Conservation (phyloP, 2,329 filamentous ascomycete genomes). For the Trichoderma pleuroti region DNA sequence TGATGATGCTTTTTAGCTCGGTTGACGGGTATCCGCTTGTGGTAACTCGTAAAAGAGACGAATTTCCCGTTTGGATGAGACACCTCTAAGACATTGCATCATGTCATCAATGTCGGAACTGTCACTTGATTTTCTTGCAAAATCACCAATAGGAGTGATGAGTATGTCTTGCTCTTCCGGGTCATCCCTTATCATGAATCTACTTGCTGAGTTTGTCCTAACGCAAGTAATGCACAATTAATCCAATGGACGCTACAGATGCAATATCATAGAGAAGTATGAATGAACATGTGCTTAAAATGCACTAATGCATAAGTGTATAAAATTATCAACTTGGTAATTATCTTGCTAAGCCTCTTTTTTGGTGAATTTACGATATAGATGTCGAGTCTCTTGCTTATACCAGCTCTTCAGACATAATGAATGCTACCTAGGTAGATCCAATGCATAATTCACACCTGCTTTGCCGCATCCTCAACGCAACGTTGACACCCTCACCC, state of each 20-base stretch:
- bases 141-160: neutral
- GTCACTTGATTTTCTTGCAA: too few species aligned
- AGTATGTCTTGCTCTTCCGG: neutral
- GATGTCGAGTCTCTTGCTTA: neutral
- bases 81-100: neutral
- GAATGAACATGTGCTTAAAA: neutral
- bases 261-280: neutral
- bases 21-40: neutral
- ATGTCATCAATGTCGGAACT: neutral
- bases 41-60: neutral
- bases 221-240: neutral
- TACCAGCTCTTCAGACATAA: neutral
- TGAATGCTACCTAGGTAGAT: neutral
- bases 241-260: neutral
- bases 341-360: neutral
- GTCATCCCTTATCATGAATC: neutral
- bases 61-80: neutral
- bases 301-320: neutral
- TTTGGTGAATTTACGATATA: neutral
- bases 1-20: neutral
- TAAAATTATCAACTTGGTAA: neutral
- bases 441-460: neutral
- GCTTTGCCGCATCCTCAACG: rapidly evolving
- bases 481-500: conserved; percentile 27
- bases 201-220: too few species aligned